Conservation (phyloP, 2,329 filamentous ascomycete genomes). For the Eutypella sp. region DNA sequence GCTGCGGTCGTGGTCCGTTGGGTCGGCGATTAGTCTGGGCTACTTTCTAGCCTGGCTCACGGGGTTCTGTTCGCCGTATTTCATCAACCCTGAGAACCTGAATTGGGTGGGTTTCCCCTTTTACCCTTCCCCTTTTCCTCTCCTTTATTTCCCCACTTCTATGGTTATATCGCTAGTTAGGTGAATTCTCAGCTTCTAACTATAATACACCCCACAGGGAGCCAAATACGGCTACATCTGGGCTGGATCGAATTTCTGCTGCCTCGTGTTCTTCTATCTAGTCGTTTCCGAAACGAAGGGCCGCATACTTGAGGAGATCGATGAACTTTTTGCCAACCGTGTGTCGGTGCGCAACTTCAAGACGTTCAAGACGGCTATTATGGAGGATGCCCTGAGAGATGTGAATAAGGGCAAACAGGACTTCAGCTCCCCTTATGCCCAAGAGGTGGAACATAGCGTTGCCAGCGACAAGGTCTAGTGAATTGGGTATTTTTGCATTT, state of each 20-base stretch:
- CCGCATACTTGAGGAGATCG: conserved; percentile 24
- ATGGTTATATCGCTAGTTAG: no score
- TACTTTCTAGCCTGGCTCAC: conserved; percentile 40
- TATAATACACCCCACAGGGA: conserved; percentile 23
- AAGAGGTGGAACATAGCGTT: neutral
- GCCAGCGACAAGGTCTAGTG: neutral
- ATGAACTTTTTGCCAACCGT: conserved; percentile 24
- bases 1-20: conserved; percentile 42
- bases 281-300: conserved; percentile 25
- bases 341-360: conserved; percentile 23
- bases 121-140: no score
- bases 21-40: conserved; percentile 41
- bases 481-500: no score
- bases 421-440: neutral
- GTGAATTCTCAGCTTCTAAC: no score
- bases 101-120: conserved; percentile 22
- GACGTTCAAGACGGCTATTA: conserved; percentile 19
- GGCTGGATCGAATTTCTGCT: conserved; percentile 26
- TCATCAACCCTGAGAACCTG: conserved; percentile 25
- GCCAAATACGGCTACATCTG: conserved; percentile 41
- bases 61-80: conserved; percentile 26
- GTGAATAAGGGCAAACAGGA: conserved; percentile 3
- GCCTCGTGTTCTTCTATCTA: conserved; percentile 24
- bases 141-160: no score
- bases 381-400: conserved; percentile 19